phyloP scores from a whole-genome alignment of 805 yeast genomes.

The Priceomyces carsonii region DNA sequence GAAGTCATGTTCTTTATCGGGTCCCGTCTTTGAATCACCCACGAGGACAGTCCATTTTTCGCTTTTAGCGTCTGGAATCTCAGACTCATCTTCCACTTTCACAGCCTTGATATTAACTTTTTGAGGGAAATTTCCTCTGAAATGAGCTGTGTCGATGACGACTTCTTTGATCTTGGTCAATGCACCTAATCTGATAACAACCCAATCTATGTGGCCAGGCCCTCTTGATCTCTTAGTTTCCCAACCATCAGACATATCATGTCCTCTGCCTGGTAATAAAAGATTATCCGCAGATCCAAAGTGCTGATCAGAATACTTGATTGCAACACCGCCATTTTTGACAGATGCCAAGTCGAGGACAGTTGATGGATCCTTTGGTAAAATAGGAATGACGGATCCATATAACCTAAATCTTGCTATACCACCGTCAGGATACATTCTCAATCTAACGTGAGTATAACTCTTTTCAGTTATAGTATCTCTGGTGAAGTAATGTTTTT shows the following conservation, averaged over 20 bases:
- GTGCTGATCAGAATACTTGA: constrained; percentile 85
- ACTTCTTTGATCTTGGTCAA: constrained; percentile 55
- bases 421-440: constrained; percentile 98
- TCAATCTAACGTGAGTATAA: constrained; percentile 79
- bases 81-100: constrained; percentile 23
- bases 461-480: constrained; percentile 54
- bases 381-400: constrained; percentile 78
- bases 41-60: constrained; percentile 66
- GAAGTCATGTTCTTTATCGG: constrained; percentile 77
- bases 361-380: constrained; percentile 47
- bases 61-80: constrained; percentile 44
- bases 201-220: constrained; percentile 91
- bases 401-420: constrained; percentile 91
- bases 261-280: constrained; percentile 90
- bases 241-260: constrained; percentile 98
- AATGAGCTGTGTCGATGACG: constrained; percentile 89
- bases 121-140: constrained; percentile 94
- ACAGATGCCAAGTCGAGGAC: constrained; percentile 79
- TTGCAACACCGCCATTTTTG: constrained; percentile 85
- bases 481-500: constrained; percentile 78
- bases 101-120: constrained; percentile 68
- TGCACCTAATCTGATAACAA: constrained; percentile 75
- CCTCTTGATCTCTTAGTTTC: constrained; percentile 88
- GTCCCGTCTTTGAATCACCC: constrained; percentile 69
- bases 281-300: constrained; percentile 91